phyloP scores from a whole-genome alignment of 2,329 filamentous ascomycete species.

The Neonectria sp. region DNA sequence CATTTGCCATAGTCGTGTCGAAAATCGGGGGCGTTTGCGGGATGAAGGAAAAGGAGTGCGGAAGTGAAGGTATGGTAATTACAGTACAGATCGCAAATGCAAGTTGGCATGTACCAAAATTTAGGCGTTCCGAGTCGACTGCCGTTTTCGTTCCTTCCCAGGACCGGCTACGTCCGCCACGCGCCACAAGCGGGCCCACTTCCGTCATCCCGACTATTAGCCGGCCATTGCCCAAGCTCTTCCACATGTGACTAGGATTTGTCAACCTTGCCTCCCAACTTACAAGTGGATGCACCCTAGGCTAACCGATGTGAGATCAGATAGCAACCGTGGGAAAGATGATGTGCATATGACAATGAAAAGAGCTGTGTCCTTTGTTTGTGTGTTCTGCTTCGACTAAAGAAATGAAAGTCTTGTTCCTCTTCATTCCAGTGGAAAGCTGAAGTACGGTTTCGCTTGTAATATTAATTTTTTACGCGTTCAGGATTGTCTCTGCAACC shows the following conservation, averaged over 20 bases:
- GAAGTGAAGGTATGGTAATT: constrained; percentile 30
- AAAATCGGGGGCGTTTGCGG: constrained; percentile 14
- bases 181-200: constrained; percentile 32
- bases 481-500: too few relatives aligned
- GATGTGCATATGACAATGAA: background rate
- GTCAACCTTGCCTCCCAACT: background rate
- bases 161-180: constrained; percentile 32
- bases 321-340: background rate
- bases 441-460: too few relatives aligned
- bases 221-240: constrained; percentile 32
- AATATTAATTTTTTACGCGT: background rate
- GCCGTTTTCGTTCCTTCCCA: constrained; percentile 36
- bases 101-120: constrained; percentile 50
- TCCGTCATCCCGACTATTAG: constrained; percentile 34
- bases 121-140: constrained; percentile 39
- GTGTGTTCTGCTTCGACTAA: background rate
- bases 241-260: constrained; percentile 16
- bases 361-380: background rate
- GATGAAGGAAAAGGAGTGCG: constrained; percentile 42
- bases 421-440: background rate
- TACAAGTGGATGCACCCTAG: constrained; percentile 20
- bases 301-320: background rate
- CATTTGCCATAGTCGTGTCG: constrained; percentile 41
- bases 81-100: constrained; percentile 48
- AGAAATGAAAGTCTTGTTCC: background rate